Evolutionary conservation across 192 early-diverging fungal genomes (phyloP).

Genomic region (Dissophora globulifera): DNA sequence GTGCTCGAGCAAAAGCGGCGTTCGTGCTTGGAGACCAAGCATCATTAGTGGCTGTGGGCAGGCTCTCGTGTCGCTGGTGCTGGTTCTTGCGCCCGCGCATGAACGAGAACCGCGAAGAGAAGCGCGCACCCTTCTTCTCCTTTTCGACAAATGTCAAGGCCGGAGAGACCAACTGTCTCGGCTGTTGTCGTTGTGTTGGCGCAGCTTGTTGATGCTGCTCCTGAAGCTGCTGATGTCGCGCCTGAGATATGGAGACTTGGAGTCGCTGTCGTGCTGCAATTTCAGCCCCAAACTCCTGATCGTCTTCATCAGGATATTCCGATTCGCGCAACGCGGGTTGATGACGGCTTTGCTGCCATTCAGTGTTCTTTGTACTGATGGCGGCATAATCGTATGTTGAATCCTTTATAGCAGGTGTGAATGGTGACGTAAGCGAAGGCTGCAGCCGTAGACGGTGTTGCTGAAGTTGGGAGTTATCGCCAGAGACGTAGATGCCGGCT

Average conservation of each 20-base stretch:
- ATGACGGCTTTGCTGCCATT: constrained; percentile 37
- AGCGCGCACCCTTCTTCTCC: constrained; percentile 35
- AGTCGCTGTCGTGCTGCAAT: constrained; percentile 25
- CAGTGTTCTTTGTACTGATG: background rate
- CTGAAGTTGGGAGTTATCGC: constrained; percentile 19
- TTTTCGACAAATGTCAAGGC: constrained; percentile 22
- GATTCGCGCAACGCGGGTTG: too few relatives aligned
- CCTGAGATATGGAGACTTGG: constrained; percentile 5
- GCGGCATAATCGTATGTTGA: constrained; percentile 32
- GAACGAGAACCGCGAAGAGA: constrained; percentile 47
- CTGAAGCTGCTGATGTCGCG: constrained; percentile 8
- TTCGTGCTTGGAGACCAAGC: background rate
- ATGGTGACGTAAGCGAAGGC: constrained; percentile 9
- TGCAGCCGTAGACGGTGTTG: too few relatives aligned
- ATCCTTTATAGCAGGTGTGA: constrained; percentile 29
- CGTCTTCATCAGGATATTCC: constrained; percentile 26
- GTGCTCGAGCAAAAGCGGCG: background rate
- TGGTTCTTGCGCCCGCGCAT: constrained; percentile 31
- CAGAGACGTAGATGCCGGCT: constrained; percentile 38
- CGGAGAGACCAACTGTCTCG: constrained; percentile 17
- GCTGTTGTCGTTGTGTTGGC: constrained; percentile 20
- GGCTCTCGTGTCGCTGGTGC: constrained; percentile 40
- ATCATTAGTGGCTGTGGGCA: constrained; percentile 15
- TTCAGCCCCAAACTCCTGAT: background rate
- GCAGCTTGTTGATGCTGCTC: constrained; percentile 7